A percentile compares a stretch with the other conserved stretches of the same genome.
phyloP scores from a whole-genome alignment of 2,329 filamentous ascomycete genomes.

The Leptodontidium sp. region DNA sequence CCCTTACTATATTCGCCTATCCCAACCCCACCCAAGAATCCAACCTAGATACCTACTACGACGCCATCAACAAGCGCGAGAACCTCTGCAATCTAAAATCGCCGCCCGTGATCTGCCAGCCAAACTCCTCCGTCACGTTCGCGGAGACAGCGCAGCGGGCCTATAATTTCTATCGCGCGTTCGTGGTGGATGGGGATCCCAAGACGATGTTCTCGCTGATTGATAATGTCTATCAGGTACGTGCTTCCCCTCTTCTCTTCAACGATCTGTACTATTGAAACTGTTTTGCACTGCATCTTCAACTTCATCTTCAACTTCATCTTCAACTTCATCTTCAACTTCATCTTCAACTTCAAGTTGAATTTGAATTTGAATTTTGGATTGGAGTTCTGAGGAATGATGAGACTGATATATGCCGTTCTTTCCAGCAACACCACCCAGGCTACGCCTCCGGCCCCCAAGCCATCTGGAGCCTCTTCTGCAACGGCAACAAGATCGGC shows the following conservation, averaged over 20 bases:
- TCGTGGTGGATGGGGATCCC: conserved; percentile 34
- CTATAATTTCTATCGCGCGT: conserved; percentile 35
- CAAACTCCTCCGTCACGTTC: conserved; percentile 30
- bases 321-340: too few relatives aligned
- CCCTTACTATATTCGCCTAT: conserved; percentile 24
- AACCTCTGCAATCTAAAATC: conserved; percentile 33
- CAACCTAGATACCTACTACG: conserved; percentile 7
- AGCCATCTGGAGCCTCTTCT: conserved; percentile 35
- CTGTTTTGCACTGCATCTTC: too few relatives aligned
- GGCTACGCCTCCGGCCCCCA: conserved; percentile 31
- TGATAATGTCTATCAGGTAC: conserved; percentile 32
- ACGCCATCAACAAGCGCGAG: conserved; percentile 24
- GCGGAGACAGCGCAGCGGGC: conserved; percentile 29
- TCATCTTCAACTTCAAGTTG: neutral
- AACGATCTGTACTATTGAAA: neutral
- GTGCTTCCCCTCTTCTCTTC: neutral
- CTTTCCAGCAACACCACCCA: conserved; percentile 33
- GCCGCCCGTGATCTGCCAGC: conserved; percentile 30
- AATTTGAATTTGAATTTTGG: neutral
- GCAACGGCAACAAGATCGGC: conserved; percentile 27
- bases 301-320: too few relatives aligned
- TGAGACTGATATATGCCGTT: too few relatives aligned
- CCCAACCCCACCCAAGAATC: conserved; percentile 13
- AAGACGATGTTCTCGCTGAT: conserved; percentile 35
- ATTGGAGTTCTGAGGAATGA: neutral